Base-by-base conservation (phyloP, 2,329 filamentous ascomycete species). In the Fusarium secorum region DNA sequence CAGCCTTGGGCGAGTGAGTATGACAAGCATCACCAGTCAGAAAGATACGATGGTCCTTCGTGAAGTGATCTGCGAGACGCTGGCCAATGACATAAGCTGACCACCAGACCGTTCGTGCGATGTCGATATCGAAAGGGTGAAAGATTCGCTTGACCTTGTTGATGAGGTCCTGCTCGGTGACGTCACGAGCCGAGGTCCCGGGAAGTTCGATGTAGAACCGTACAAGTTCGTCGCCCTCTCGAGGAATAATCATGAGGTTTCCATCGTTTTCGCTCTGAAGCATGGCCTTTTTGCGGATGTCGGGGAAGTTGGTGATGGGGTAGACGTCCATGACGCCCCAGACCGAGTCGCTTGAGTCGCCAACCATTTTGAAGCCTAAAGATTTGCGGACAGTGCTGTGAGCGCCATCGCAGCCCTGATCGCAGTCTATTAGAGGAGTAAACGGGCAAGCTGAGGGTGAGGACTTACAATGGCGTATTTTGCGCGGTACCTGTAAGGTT, bases 1-100 rank as follows among this genome's bases (percentile, higher is more conserved):
- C 89, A 2, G 88, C 89, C 75, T 91, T 91, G 10, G 89, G 89
- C 1, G 68, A 69, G 9, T 13, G 85, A 83, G 76, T 87, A 82
- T 75, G 73, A 85, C 90, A 78, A 89, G 90, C 73, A 32, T 72
- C 91, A 4, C 91, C 91, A 0, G 90, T 89, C 5, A 93, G 81
- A 74, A 94, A 94, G 13, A 94, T 83, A 7, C 90, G 85, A 28
- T 86, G 84, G 17, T 82, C 79, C 11, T 83, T 83, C 0, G 91
- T 85, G 10, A 76, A 76, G 4, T 61, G 66, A 0, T 75, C 68
- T 0, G 70, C 64, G 2, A 75, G 54, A 1, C 91, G 83, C 75
- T 92, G 90, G 0, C 90, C 90, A 48, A 93, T 91, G 66, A 91
- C 88, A 55, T 91, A 79, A 8, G 77, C 74, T 0, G 77, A 74